Conservation (phyloP, 192 early-diverging fungal species). For the Tieghemiomyces parasiticus region DNA sequence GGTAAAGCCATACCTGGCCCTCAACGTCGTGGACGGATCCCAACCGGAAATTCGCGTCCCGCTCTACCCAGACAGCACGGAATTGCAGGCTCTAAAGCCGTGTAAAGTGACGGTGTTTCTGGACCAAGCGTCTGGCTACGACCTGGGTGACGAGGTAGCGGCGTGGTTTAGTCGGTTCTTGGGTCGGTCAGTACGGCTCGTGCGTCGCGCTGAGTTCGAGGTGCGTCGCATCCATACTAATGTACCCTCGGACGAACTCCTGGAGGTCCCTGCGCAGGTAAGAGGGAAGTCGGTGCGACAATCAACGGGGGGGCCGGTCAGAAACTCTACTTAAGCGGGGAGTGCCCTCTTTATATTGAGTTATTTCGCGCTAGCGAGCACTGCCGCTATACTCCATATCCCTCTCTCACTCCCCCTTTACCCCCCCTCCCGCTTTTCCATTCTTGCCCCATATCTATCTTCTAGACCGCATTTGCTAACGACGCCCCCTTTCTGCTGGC, state of each 20-base stretch:
- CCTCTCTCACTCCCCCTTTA: no score
- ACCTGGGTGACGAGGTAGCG: constrained; percentile 6
- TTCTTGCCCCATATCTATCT: neutral
- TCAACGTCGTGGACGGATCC: neutral
- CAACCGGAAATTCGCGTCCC: neutral
- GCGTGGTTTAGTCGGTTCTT: neutral
- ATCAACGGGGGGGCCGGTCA: no score
- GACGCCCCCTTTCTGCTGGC: constrained; percentile 43
- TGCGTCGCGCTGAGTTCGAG: constrained; percentile 3
- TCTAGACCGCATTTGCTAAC: constrained; percentile 30
- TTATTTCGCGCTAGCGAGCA: no score
- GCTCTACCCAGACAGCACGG: neutral
- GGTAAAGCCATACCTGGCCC: neutral
- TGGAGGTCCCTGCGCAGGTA: constrained; percentile 2
- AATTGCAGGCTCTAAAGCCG: neutral
- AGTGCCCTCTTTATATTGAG: no score
- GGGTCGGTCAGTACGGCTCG: constrained; percentile 1
- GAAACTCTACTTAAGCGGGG: no score
- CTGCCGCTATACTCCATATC: no score
- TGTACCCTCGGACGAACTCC: neutral
- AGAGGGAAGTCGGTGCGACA: no score
- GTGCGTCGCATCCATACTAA: neutral
- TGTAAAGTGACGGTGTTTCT: neutral
- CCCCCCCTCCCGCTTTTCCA: no score
- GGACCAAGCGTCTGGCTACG: neutral